A percentile compares a stretch with the other conserved stretches of the same genome.
These are phyloP conservation scores for Sporothrix inflata DNA, from an alignment of 2,329 filamentous ascomycete species.

Conservation along the genomic window DNA sequence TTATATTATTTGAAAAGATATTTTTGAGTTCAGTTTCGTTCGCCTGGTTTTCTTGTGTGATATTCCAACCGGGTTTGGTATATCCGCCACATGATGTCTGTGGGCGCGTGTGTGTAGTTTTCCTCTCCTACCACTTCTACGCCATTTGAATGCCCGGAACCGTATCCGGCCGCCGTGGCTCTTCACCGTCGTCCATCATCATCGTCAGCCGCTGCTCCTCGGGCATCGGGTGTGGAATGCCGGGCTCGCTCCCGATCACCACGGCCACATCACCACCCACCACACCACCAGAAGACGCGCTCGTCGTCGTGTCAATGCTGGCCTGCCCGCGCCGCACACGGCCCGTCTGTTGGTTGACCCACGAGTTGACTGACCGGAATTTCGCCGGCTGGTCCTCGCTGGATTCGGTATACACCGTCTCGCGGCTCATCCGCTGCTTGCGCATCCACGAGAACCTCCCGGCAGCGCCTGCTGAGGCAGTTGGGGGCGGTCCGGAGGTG, in stretches of 20 bases:
- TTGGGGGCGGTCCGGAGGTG: not conserved
- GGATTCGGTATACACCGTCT: slow-evolving; percentile 57
- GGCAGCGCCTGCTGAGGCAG: slow-evolving; percentile 30
- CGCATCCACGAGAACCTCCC: slow-evolving; percentile 33
- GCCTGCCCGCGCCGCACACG: slow-evolving; percentile 54
- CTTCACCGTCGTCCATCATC: slow-evolving; percentile 57
- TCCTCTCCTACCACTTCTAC: not conserved
- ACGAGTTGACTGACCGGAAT: slow-evolving; percentile 63
- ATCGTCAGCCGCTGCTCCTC: slow-evolving; percentile 53
- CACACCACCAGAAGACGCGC: not conserved
- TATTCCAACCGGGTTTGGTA: not conserved
- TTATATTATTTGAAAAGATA: slow-evolving; percentile 22
- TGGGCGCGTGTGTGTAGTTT: not conserved
- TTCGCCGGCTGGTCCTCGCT: slow-evolving; percentile 59
- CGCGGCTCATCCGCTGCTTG: slow-evolving; percentile 39
- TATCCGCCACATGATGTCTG: not conserved
- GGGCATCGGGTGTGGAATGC: slow-evolving; percentile 43
- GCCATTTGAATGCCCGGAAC: slow-evolving; percentile 27
- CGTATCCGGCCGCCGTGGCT: slow-evolving; percentile 48
- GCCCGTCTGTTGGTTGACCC: slow-evolving; percentile 67
- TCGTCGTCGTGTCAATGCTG: slow-evolving; percentile 37
- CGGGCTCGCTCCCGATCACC: slow-evolving; percentile 35
- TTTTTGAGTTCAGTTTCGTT: not conserved
- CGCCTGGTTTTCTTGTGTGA: not conserved
- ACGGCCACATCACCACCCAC: slow-evolving; percentile 32